phyloP scores from a whole-genome alignment of 1,139 yeast species.

The Pichia sp. region DNA sequence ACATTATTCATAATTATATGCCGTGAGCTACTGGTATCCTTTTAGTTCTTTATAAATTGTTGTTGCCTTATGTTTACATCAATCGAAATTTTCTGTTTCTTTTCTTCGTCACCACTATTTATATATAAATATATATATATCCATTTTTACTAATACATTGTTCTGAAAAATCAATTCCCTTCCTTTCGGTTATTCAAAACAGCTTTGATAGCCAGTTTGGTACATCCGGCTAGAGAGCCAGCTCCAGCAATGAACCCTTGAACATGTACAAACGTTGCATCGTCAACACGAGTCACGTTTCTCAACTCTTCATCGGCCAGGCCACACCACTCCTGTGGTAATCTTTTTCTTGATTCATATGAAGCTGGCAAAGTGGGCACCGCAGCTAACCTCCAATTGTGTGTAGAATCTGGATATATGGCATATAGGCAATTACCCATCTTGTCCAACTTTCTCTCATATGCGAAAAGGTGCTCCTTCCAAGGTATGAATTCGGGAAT shows the following conservation, averaged over 20 bases:
- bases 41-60: not conserved
- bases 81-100: not conserved
- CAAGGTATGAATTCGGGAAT: slow-evolving; percentile 78
- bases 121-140: not conserved
- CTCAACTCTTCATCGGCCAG: slow-evolving; percentile 77
- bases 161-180: not conserved
- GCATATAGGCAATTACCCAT: slow-evolving; percentile 67
- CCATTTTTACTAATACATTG: slow-evolving; percentile 1
- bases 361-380: slow-evolving; percentile 70
- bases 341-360: slow-evolving; percentile 75
- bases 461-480: slow-evolving; percentile 81
- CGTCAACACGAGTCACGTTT: slow-evolving; percentile 66
- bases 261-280: slow-evolving; percentile 87
- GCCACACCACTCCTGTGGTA: slow-evolving; percentile 90
- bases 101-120: not conserved
- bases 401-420: slow-evolving; percentile 65
- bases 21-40: not conserved
- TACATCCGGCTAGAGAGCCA: slow-evolving; percentile 68
- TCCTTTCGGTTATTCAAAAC: not conserved
- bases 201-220: slow-evolving; percentile 54
- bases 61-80: not conserved
- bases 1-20: not conserved
- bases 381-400: slow-evolving; percentile 83
- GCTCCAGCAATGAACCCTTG: slow-evolving; percentile 97
- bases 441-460: slow-evolving; percentile 55